Conservation (phyloP, 1,139 yeast species). For the Arxiozyma bovina region DNA sequence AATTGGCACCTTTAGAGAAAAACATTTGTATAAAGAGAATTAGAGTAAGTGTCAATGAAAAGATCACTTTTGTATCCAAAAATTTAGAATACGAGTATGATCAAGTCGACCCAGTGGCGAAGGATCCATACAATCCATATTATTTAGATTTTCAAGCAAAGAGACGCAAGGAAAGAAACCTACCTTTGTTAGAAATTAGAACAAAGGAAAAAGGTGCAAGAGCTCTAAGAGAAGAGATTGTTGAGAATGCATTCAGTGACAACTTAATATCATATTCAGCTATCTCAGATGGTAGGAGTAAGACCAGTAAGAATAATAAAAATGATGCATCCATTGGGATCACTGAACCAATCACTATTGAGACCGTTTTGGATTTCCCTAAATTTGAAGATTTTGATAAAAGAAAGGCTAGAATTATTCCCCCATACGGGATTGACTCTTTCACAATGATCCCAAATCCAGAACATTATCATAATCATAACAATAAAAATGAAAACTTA, state of each 20-base stretch:
- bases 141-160: slow-evolving; percentile 25
- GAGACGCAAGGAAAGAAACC: slow-evolving; percentile 42
- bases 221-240: slow-evolving; percentile 53
- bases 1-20: slow-evolving; percentile 65
- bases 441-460: slow-evolving; percentile 15
- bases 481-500: background rate
- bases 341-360: slow-evolving; percentile 31
- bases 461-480: slow-evolving; percentile 8
- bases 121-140: slow-evolving; percentile 35
- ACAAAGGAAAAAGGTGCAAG: slow-evolving; percentile 42
- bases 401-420: slow-evolving; percentile 21
- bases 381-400: slow-evolving; percentile 25
- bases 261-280: slow-evolving; percentile 52
- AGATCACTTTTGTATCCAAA: slow-evolving; percentile 59
- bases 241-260: slow-evolving; percentile 51
- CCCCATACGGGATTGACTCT: slow-evolving; percentile 32
- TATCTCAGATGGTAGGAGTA: slow-evolving; percentile 14
- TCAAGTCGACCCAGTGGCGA: slow-evolving; percentile 40
- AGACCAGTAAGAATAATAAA: background rate
- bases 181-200: slow-evolving; percentile 56
- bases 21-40: slow-evolving; percentile 63
- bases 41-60: slow-evolving; percentile 63
- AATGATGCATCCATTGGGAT: slow-evolving; percentile 18
- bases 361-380: slow-evolving; percentile 27
- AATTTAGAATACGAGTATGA: slow-evolving; percentile 51